A percentile compares a stretch with the other conserved stretches of the same genome.
phyloP scores from a whole-genome alignment of 331 rosid species.

The Prunus yedoensis region DNA sequence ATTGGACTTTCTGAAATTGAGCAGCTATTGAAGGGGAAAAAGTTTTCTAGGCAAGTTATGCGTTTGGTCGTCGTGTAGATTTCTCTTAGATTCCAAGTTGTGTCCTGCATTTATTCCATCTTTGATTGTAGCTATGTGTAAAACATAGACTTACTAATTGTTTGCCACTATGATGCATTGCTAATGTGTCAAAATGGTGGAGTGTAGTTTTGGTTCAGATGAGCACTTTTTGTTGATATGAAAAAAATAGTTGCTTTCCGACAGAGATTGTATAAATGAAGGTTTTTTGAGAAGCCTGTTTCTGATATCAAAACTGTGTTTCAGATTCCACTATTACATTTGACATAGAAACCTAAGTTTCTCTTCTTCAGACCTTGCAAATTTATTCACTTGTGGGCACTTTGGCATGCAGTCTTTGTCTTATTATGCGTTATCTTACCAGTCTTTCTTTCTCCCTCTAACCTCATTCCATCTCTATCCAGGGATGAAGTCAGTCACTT shows the following conservation, averaged over 20 bases:
- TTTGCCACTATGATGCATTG: neutral
- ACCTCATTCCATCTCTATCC: constrained; percentile 28
- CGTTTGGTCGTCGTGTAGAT: neutral
- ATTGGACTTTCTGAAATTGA: constrained; percentile 40
- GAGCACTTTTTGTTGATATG: neutral
- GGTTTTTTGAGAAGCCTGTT: neutral
- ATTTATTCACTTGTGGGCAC: neutral
- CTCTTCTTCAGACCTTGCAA: neutral
- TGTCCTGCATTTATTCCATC: neutral
- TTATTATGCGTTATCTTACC: neutral
- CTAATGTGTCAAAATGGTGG: neutral
- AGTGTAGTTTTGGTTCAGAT: neutral
- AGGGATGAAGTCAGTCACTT: constrained; percentile 72
- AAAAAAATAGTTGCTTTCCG: neutral
- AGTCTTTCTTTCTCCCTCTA: neutral
- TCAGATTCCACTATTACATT: neutral
- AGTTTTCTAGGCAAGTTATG: constrained; percentile 44
- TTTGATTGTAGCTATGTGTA: neutral
- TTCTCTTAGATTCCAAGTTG: neutral
- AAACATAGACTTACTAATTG: neutral
- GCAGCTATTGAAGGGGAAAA: constrained; percentile 41
- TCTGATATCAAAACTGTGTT: neutral
- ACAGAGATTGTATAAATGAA: neutral
- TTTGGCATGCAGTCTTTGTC: neutral
- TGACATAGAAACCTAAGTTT: neutral